These are phyloP conservation scores for Cucurbita pepo DNA, from an alignment of 306 rosid genomes.

Conservation along the genomic window DNA sequence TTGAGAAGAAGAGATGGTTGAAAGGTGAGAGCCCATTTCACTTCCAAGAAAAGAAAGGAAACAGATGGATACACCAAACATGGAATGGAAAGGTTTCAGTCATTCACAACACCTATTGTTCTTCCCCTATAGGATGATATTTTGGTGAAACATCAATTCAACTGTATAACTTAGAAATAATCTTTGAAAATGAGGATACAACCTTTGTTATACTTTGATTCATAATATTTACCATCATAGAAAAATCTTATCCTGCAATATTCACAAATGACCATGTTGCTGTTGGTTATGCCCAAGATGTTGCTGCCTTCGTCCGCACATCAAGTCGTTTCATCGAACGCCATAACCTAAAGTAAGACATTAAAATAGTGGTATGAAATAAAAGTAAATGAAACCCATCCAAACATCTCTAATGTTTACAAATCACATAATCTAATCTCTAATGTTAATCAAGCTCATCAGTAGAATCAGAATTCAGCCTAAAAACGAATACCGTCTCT, in stretches of 20 bases:
- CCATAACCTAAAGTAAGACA: constrained; percentile 60
- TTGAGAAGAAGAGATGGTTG: neutral
- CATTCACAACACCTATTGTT: constrained; percentile 3
- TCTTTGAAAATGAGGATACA: neutral
- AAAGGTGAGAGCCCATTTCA: neutral
- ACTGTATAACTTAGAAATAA: constrained; percentile 3
- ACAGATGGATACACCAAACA: neutral
- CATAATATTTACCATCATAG: constrained; percentile 1
- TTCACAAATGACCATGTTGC: constrained; percentile 5
- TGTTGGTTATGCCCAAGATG: neutral
- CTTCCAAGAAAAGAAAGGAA: neutral
- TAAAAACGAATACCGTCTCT: neutral
- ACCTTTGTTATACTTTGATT: constrained; percentile 3
- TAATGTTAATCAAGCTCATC: neutral
- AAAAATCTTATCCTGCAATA: constrained; percentile 3
- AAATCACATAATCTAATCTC: neutral
- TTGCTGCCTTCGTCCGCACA: constrained; percentile 34
- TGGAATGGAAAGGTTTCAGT: constrained; percentile 3
- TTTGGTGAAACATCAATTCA: constrained; percentile 4
- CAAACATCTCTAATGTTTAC: too few species aligned
- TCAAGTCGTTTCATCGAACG: constrained; percentile 67
- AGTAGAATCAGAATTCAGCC: neutral
- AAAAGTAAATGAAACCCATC: neutral
- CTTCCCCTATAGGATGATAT: constrained; percentile 2
- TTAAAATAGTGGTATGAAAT: neutral